phyloP scores from a whole-genome alignment of 257 asterid genomes.

The Gentiana dahurica region DNA sequence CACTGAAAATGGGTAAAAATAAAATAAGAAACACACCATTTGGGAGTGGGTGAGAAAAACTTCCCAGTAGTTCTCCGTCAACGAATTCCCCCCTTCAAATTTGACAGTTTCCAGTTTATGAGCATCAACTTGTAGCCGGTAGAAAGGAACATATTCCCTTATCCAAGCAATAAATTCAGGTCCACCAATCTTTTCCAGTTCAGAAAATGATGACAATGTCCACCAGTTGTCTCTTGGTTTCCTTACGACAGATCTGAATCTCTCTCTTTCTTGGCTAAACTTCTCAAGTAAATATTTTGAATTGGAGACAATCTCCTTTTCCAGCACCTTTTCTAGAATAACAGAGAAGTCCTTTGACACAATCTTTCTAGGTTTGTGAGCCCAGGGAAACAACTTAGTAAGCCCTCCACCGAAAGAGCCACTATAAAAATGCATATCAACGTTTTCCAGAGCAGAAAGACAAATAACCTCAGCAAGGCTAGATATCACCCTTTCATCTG shows the following conservation, averaged over 20 bases:
- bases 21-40: constrained; percentile 40
- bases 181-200: constrained; percentile 73
- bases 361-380: constrained; percentile 34
- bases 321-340: constrained; percentile 40
- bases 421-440: constrained; percentile 29
- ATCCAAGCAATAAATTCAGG: constrained; percentile 72
- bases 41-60: constrained; percentile 73
- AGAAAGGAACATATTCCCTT: constrained; percentile 59
- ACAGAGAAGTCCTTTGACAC: constrained; percentile 58
- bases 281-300: constrained; percentile 35
- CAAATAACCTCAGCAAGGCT: constrained; percentile 78
- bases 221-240: constrained; percentile 42
- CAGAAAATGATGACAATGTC: constrained; percentile 37
- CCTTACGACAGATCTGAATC: constrained; percentile 24
- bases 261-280: constrained; percentile 40
- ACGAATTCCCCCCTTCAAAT: constrained; percentile 56
- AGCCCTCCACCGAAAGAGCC: constrained; percentile 21
- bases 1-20: background rate
- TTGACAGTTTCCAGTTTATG: constrained; percentile 35
- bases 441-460: constrained; percentile 49
- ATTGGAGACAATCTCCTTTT: constrained; percentile 52
- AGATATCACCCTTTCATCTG: constrained; percentile 47
- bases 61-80: constrained; percentile 43
- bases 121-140: constrained; percentile 58
- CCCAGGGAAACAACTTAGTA: constrained; percentile 35